These are phyloP conservation scores for Pseudopyrenochaeta lycopersici DNA, from an alignment of 2,329 filamentous ascomycete genomes.

Conservation along the genomic window DNA sequence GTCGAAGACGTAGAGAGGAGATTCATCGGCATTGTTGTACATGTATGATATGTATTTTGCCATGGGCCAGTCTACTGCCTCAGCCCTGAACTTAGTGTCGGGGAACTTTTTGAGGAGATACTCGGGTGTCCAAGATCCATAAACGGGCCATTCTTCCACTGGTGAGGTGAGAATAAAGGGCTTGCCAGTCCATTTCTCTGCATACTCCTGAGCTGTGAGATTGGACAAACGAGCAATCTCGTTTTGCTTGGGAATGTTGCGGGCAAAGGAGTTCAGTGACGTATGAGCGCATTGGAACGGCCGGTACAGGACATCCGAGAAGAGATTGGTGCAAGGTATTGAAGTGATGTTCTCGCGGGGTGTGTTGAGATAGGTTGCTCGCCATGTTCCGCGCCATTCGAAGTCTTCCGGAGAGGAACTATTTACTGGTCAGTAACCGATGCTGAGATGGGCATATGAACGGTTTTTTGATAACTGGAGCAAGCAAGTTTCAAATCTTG, in stretches of 20 bases:
- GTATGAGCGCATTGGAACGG: slow-evolving; percentile 90
- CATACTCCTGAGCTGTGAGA: slow-evolving; percentile 77
- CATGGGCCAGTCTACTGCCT: slow-evolving; percentile 92
- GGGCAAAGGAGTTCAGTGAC: slow-evolving; percentile 70
- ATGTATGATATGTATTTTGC: slow-evolving; percentile 85
- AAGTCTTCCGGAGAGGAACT: slow-evolving; percentile 59
- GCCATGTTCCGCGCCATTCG: slow-evolving; percentile 85
- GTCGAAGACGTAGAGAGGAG: slow-evolving; percentile 92
- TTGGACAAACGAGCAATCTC: slow-evolving; percentile 74
- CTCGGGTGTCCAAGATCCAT: slow-evolving; percentile 76
- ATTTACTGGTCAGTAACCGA: slow-evolving; percentile 7
- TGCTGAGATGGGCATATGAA: background rate
- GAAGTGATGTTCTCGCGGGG: slow-evolving; percentile 61
- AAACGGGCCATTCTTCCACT: slow-evolving; percentile 83
- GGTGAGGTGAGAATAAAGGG: slow-evolving; percentile 89
- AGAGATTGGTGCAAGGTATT: slow-evolving; percentile 80
- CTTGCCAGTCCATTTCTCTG: slow-evolving; percentile 75
- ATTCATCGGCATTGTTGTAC: slow-evolving; percentile 81
- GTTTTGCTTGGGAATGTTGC: slow-evolving; percentile 76
- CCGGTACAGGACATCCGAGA: slow-evolving; percentile 88
- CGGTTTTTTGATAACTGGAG: background rate
- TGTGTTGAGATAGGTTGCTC: slow-evolving; percentile 75
- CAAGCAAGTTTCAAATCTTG: background rate
- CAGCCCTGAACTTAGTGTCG: slow-evolving; percentile 79
- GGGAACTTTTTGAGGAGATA: slow-evolving; percentile 71